Evolutionary conservation across 306 rosid species (phyloP).

Genomic region (Argentina anserina): DNA sequence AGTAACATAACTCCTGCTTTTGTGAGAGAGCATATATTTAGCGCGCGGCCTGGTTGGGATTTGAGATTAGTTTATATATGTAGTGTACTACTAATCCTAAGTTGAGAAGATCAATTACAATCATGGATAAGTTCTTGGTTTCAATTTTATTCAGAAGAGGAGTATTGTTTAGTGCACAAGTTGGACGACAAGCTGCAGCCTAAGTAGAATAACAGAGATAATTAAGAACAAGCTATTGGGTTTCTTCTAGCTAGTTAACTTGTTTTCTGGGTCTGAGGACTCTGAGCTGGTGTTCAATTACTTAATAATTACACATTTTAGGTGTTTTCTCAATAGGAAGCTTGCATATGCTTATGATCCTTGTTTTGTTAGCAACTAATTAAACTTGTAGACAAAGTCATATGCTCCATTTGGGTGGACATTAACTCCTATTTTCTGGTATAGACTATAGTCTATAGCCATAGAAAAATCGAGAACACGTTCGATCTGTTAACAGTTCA

Average conservation of each 20-base stretch:
- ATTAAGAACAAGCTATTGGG: not conserved
- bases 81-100: not conserved
- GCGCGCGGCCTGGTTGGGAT: not conserved
- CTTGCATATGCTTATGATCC: conserved; percentile 20
- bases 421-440: conserved; percentile 8
- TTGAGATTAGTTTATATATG: not conserved
- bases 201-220: not conserved
- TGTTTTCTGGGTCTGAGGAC: not conserved
- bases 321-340: conserved; percentile 18
- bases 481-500: not conserved
- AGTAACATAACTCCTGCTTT: conserved; percentile 13
- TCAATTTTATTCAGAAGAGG: not conserved
- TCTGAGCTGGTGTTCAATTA: conserved; percentile 10
- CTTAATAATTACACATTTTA: not conserved
- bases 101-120: not conserved
- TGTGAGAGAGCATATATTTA: conserved; percentile 3
- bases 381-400: conserved; percentile 14
- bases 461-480: not conserved
- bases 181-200: conserved; percentile 13
- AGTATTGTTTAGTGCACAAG: not conserved
- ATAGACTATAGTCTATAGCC: not conserved
- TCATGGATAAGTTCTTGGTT: conserved; percentile 13
- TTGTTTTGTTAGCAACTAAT: conserved; percentile 19
- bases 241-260: conserved; percentile 1
- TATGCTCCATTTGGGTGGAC: conserved; percentile 11